Evolutionary conservation across 1,284 basidiomycete species (phyloP).

Genomic region (Cryptococcus maquisensis): DNA sequence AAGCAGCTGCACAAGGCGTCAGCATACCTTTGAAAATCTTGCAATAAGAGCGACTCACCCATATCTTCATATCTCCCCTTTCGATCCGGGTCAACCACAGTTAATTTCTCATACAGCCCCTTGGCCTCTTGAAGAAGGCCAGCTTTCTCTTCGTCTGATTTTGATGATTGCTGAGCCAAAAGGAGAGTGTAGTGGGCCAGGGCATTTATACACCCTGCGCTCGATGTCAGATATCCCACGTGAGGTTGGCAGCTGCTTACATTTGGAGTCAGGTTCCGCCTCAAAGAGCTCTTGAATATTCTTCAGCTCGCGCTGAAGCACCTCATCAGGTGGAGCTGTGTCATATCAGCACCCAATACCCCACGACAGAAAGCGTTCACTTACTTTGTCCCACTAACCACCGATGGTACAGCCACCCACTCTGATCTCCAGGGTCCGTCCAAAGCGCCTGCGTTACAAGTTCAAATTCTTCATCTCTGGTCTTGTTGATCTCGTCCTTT

Average conservation of each 20-base stretch:
- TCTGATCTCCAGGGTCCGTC: slow-evolving; percentile 93
- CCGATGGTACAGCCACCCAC: slow-evolving; percentile 95
- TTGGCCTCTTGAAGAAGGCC: slow-evolving; percentile 26
- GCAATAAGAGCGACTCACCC: slow-evolving; percentile 15
- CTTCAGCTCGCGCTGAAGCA: slow-evolving; percentile 72
- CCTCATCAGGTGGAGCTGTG: slow-evolving; percentile 56
- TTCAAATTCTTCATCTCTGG: slow-evolving; percentile 78
- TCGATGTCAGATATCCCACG: neutral
- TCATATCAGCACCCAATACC: too few relatives aligned
- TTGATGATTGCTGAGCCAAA: slow-evolving; percentile 14
- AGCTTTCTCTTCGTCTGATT: slow-evolving; percentile 10
- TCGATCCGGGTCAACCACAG: slow-evolving; percentile 42
- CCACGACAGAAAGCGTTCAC: slow-evolving; percentile 16
- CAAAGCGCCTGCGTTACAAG: slow-evolving; percentile 90
- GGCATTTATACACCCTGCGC: slow-evolving; percentile 84
- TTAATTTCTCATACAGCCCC: slow-evolving; percentile 32
- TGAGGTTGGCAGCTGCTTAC: slow-evolving; percentile 52
- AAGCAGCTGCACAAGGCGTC: too few relatives aligned
- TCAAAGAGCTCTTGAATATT: slow-evolving; percentile 81
- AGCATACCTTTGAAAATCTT: too few relatives aligned
- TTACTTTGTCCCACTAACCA: slow-evolving; percentile 81
- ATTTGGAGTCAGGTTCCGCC: slow-evolving; percentile 90
- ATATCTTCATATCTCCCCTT: slow-evolving; percentile 45
- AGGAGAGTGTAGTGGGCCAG: slow-evolving; percentile 67
- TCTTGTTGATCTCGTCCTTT: slow-evolving; percentile 44